Base-by-base conservation (phyloP, 163 green algal species). In the Botryococcus braunii region DNA sequence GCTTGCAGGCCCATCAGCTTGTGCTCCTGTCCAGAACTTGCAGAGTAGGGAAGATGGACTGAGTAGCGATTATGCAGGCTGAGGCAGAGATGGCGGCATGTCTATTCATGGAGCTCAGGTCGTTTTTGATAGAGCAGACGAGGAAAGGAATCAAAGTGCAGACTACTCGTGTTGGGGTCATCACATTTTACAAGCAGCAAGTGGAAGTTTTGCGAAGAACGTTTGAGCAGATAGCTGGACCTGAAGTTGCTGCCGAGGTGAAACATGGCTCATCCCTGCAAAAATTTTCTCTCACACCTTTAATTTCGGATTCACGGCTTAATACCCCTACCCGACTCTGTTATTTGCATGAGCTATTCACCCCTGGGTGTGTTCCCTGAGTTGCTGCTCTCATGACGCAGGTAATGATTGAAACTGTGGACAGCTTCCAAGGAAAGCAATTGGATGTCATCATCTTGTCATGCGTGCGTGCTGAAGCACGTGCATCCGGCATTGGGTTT, bases 371-470 rank as follows among this genome's bases (percentile, higher is more conserved):
- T n/a, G n/a, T n/a, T n/a, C 46, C 21, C 46, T 55, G 17, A 34
- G 31, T 32, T 27, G 17, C 66, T 35, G 25, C 2, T 3, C 2
- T 39, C 13, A n/a, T n/a, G n/a, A 1, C 61, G 62, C 69, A 85
- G 71, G 82, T 95, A 32, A 75, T 77, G n/a, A 91, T 96, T 27
- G 85, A 93, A 68, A 97, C 91, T 25, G 83, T 97, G 56, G 91
- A 97, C 73, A 83, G 70, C 17, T 97, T 94, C 71, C 86, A 92
- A 79, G 93, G 94, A 49, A 91, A 96, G 79, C 91, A 98, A 85
- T 66, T 95, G 48, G 92, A 99, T 61, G 84, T 97, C 6, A 80
- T 97, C 72, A 96, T 98, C 68, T 72, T 99, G 29, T 91, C 81
- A 3, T 96, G 88, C 76, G 89, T 97, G 60, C 81, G 93, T 11